phyloP scores from a whole-genome alignment of 345 rosid genomes.

The Moricandia moricandioides region DNA sequence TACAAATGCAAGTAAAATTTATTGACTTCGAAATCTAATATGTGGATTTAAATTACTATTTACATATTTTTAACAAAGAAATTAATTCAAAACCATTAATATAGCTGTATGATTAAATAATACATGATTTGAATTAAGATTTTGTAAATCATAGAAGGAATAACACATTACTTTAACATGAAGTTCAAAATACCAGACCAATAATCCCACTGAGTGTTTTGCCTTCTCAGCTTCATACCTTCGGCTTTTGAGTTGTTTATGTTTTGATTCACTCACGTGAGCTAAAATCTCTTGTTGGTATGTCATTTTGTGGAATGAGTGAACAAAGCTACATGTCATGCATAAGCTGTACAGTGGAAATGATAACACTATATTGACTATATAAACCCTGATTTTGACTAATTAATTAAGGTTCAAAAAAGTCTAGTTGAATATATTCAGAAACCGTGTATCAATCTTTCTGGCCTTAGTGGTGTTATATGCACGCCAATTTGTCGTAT shows the following conservation, averaged over 20 bases:
- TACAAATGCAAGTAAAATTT: too few relatives aligned
- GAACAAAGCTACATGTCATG: constrained; percentile 17
- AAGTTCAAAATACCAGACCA: too few relatives aligned
- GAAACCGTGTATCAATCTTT: constrained; percentile 44
- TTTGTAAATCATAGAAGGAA: too few relatives aligned
- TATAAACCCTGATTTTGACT: constrained; percentile 3
- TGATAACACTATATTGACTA: constrained; percentile 13
- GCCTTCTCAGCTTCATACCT: constrained; percentile 36
- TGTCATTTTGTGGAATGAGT: constrained; percentile 1
- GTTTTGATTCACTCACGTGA: constrained; percentile 16
- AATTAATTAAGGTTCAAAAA: too few relatives aligned
- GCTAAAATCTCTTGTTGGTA: constrained; percentile 14
- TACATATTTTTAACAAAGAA: too few relatives aligned
- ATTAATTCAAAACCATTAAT: too few relatives aligned
- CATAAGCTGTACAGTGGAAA: constrained; percentile 33
- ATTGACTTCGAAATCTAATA: too few relatives aligned
- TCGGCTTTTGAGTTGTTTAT: constrained; percentile 31
- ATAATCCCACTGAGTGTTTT: constrained; percentile 24
- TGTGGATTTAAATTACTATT: too few relatives aligned
- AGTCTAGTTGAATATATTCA: constrained; percentile 30
- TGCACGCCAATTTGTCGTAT: constrained; percentile 37
- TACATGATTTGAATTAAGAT: too few relatives aligned
- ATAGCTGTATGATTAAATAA: too few relatives aligned
- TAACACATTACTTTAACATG: too few relatives aligned
- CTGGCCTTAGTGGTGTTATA: constrained; percentile 57